Conservation (phyloP, 371 early-diverging fungal genomes). For the Saksenaea vasiformis region DNA sequence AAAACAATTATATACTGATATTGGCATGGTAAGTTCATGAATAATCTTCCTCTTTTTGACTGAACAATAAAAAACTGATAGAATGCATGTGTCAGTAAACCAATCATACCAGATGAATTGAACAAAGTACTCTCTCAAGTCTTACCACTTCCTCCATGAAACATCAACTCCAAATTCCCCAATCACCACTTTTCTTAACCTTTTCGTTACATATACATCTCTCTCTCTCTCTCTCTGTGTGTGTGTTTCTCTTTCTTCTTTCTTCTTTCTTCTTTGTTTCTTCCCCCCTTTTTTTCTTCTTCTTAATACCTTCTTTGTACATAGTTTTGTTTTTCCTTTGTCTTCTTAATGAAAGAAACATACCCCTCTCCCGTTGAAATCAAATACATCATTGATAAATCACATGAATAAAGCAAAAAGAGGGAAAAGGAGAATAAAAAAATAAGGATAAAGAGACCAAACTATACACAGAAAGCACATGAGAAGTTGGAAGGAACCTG, state of each 20-base stretch:
- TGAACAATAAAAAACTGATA: conserved; percentile 11
- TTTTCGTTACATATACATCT: neutral
- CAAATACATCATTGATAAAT: no score
- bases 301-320: no score
- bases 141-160: conserved; percentile 8
- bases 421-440: neutral
- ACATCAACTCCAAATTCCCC: neutral
- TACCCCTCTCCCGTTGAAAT: no score
- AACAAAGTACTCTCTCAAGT: conserved; percentile 33
- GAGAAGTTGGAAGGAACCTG: neutral
- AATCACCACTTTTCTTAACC: neutral
- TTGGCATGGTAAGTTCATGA: conserved; percentile 32
- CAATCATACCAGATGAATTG: conserved; percentile 33
- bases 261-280: neutral
- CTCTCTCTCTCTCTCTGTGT: neutral
- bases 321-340: no score
- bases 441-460: neutral
- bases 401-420: neutral
- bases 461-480: neutral
- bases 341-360: no score
- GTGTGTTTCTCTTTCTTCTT: no score
- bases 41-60: neutral
- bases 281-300: no score
- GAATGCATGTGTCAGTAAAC: conserved; percentile 54
- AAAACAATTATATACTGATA: conserved; percentile 26